Evolutionary conservation across 257 asterid genomes (phyloP), one percentile per base, ranked within the genome.

Genomic region (Solanum ossicruentum): DNA sequence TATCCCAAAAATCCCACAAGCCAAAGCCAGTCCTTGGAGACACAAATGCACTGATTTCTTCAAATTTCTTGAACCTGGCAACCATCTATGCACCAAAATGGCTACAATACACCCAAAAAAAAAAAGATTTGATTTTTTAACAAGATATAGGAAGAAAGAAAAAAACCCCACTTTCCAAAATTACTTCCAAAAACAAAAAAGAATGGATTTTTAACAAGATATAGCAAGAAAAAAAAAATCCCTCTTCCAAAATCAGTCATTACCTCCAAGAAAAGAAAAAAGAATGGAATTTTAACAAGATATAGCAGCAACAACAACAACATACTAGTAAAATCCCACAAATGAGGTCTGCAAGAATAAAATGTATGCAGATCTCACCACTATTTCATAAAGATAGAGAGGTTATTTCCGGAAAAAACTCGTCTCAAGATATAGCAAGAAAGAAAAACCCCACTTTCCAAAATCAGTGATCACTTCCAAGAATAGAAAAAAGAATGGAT

Each of bases 11-110:
- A 95, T 56, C 84, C 99, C 99, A 92, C 92, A 91, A 63, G 87
- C 92, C 90, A 95, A 89, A 86, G 99, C 99, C 87, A 95, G 87
- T 36, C 98, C 99, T 91, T 94, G 99, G 75, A 95, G 97, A 81
- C 95, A 86, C 84, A 95, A 91, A 65, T 95, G 97, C 70, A 91
- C 97, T 55, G 91, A 90, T 91, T 92, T 95, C 94, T 92, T 95
- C 90, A 86, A 67, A 79, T 93, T 93, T 89, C 97, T 88, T 85
- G 99, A 94, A 86, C 98, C 97, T 87, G 94, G 95, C 89, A 94
- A 87, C 95, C 96, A 93, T 88, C 91, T 95, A 87, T 95, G 95
- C 89, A 95, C 97, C 85, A 95, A 90, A 83, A 95, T 95, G 72
- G 99, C 98, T 95, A 89, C 12, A 84, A 87, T 65, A 75, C 73